Percentiles rank a stretch among this genome's conserved stretches.
Conservation (phyloP, 2,329 filamentous ascomycete genomes). For the Aspergillus amoenus region DNA sequence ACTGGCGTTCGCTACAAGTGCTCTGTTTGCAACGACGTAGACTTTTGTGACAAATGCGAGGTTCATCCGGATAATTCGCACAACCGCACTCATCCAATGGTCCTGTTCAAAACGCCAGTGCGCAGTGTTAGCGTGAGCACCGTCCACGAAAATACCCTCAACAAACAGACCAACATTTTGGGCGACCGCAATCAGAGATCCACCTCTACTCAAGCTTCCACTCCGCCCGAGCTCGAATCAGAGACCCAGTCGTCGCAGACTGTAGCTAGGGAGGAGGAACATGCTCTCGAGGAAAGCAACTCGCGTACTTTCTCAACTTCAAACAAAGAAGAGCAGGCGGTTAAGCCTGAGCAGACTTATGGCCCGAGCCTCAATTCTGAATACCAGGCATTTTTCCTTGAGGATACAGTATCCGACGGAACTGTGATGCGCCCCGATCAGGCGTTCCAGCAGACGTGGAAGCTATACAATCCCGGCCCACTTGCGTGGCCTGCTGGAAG, state of each 20-base stretch:
- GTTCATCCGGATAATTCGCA: slow-evolving; percentile 79
- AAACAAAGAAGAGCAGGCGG: slow-evolving; percentile 29
- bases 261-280: neutral
- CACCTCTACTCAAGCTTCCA: slow-evolving; percentile 49
- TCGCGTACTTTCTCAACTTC: slow-evolving; percentile 43
- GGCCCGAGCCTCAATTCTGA: slow-evolving; percentile 30
- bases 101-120: slow-evolving; percentile 95
- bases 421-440: slow-evolving; percentile 68
- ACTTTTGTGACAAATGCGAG: slow-evolving; percentile 95
- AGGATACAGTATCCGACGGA: slow-evolving; percentile 77
- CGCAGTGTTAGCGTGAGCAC: slow-evolving; percentile 86
- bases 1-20: slow-evolving; percentile 92
- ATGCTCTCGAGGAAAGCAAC: slow-evolving; percentile 23
- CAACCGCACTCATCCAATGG: slow-evolving; percentile 93
- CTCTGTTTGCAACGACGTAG: slow-evolving; percentile 88
- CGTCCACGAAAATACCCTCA: slow-evolving; percentile 70
- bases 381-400: slow-evolving; percentile 68
- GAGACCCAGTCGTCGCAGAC: slow-evolving; percentile 7
- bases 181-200: slow-evolving; percentile 60
- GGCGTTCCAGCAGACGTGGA: slow-evolving; percentile 88
- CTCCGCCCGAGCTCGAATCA: slow-evolving; percentile 47
- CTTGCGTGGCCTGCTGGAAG: slow-evolving; percentile 83
- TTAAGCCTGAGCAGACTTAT: slow-evolving; percentile 23
- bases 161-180: slow-evolving; percentile 62
- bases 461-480: slow-evolving; percentile 79